Conservation (phyloP, 1,284 basidiomycete species). For the Inonotus obliquus region DNA sequence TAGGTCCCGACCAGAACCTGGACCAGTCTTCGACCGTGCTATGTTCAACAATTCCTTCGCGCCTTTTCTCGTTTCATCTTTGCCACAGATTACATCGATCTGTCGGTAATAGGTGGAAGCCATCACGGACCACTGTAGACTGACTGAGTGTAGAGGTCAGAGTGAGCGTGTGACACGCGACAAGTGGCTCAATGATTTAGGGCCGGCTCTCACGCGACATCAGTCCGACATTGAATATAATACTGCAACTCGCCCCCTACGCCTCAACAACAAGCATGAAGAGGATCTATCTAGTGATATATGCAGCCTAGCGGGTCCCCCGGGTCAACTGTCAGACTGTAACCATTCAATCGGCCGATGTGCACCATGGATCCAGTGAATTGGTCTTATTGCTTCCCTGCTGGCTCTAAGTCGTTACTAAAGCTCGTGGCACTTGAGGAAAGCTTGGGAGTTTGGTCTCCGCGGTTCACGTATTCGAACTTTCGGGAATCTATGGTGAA, state of each 20-base stretch:
- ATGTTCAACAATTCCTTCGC: slow-evolving; percentile 27
- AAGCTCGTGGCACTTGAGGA: background rate
- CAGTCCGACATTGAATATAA: background rate
- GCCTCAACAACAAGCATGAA: too few species aligned
- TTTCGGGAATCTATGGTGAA: slow-evolving; percentile 77
- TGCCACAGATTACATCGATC: slow-evolving; percentile 18
- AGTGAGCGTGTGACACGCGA: background rate
- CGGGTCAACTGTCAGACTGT: too few species aligned
- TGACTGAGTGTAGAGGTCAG: background rate
- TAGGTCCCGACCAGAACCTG: slow-evolving; percentile 33
- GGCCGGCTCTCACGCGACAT: slow-evolving; percentile 3
- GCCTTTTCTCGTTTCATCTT: slow-evolving; percentile 24
- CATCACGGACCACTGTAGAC: background rate
- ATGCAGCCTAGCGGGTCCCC: background rate
- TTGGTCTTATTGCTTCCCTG: background rate
- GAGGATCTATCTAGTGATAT: background rate
- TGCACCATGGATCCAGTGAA: background rate
- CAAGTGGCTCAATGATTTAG: background rate
- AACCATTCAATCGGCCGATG: background rate
- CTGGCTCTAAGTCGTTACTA: background rate
- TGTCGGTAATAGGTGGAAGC: slow-evolving; percentile 17
- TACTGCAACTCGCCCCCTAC: background rate
- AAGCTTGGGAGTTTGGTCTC: background rate
- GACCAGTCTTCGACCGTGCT: slow-evolving; percentile 29
- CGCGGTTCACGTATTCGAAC: slow-evolving; percentile 43